Percentiles rank a stretch among this genome's conserved stretches.
phyloP scores from a whole-genome alignment of 2,329 filamentous ascomycete genomes.

The Penicillium sp. region DNA sequence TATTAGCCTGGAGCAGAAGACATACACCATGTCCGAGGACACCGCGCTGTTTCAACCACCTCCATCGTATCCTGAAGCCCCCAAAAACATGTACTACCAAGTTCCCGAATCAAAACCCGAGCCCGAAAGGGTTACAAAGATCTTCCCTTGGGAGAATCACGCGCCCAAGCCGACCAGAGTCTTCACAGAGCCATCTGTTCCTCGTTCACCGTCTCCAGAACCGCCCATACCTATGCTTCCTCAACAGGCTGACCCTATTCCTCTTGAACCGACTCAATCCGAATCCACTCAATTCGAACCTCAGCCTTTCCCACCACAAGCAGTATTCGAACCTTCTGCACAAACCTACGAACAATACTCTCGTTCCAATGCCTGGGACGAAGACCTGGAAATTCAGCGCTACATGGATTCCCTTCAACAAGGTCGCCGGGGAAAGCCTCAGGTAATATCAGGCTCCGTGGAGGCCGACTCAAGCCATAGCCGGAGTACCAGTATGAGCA shows the following conservation, averaged over 20 bases:
- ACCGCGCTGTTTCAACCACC: slow-evolving; percentile 75
- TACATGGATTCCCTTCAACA: slow-evolving; percentile 80
- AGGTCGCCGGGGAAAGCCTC: slow-evolving; percentile 53
- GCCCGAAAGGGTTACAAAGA: slow-evolving; percentile 61
- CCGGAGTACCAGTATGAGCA: slow-evolving; percentile 7
- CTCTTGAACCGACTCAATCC: not conserved
- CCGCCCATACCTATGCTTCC: not conserved
- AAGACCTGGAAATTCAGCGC: slow-evolving; percentile 79
- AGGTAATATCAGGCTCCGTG: slow-evolving; percentile 34
- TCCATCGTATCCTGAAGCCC: slow-evolving; percentile 74
- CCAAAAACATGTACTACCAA: slow-evolving; percentile 85
- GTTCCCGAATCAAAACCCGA: slow-evolving; percentile 63
- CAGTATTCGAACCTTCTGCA: slow-evolving; percentile 16
- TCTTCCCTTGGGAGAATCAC: slow-evolving; percentile 89
- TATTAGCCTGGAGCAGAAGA: slow-evolving; percentile 72
- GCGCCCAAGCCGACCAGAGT: slow-evolving; percentile 59
- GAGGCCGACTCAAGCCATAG: slow-evolving; percentile 11
- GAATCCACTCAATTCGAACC: not conserved
- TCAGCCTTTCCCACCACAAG: slow-evolving; percentile 3
- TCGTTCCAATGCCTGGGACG: slow-evolving; percentile 90
- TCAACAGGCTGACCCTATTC: not conserved
- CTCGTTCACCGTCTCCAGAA: slow-evolving; percentile 12
- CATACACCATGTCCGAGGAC: slow-evolving; percentile 82
- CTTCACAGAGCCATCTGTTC: slow-evolving; percentile 34
- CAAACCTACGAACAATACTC: slow-evolving; percentile 72